Conservation (phyloP, 2,329 filamentous ascomycete species). For the Aureobasidium subglaciale region DNA sequence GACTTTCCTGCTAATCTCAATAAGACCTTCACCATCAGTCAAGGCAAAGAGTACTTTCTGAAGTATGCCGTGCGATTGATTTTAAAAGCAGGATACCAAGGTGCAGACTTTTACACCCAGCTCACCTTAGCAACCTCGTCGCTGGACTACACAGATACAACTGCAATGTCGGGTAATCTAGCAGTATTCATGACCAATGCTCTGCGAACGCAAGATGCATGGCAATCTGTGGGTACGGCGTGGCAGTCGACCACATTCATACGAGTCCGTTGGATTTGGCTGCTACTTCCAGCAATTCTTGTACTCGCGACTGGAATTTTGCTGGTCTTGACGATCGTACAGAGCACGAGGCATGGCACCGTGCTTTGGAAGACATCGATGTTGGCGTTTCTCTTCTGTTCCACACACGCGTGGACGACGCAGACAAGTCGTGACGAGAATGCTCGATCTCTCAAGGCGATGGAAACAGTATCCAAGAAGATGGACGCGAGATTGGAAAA, state of each 20-base stretch:
- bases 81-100: conserved; percentile 12
- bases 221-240: background rate
- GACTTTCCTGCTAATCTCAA: background rate
- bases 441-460: background rate
- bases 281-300: background rate
- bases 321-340: background rate
- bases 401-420: background rate
- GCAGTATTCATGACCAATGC: conserved; percentile 11
- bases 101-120: conserved; percentile 6
- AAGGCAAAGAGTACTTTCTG: conserved; percentile 11
- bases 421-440: too few relatives aligned
- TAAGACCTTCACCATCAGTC: conserved; percentile 11
- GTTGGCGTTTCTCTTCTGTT: conserved; percentile 9
- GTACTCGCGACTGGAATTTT: background rate
- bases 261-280: background rate
- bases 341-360: background rate
- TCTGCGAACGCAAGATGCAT: conserved; percentile 4
- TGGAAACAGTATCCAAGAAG: conserved; percentile 1
- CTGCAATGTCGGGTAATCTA: conserved; percentile 1
- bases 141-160: conserved; percentile 8
- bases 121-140: conserved; percentile 9
- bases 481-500: conserved; percentile 1
- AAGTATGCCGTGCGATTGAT: conserved; percentile 3
- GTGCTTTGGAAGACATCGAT: conserved; percentile 10
- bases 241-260: conserved; percentile 7